These are phyloP conservation scores for Aspergillus costaricaensis DNA, from an alignment of 2,329 filamentous ascomycete genomes.

Conservation along the genomic window DNA sequence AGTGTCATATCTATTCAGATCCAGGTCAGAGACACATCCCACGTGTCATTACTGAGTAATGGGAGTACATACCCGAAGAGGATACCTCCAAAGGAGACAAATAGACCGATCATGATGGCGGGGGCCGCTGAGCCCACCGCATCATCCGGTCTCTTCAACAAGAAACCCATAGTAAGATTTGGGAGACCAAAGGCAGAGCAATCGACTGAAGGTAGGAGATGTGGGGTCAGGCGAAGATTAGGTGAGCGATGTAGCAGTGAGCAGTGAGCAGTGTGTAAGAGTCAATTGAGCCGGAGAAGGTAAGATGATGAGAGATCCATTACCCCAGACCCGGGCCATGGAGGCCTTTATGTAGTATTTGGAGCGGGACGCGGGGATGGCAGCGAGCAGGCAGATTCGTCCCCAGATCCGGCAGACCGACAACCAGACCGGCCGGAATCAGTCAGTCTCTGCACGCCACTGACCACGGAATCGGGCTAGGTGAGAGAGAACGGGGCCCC, in stretches of 20 bases:
- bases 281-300: background rate
- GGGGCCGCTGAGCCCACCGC: conserved; percentile 50
- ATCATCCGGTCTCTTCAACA: conserved; percentile 49
- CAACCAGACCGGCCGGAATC: conserved; percentile 14
- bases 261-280: background rate
- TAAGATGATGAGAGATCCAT: conserved; percentile 4
- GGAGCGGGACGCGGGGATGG: background rate
- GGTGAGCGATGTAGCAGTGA: background rate
- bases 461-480: background rate
- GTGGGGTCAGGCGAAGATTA: background rate
- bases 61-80: conserved; percentile 55
- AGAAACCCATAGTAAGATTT: conserved; percentile 41
- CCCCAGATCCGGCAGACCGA: conserved; percentile 12
- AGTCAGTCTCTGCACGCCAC: conserved; percentile 9
- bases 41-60: conserved; percentile 14
- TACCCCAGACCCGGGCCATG: background rate
- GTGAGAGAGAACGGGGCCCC: background rate
- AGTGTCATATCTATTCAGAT: conserved; percentile 49
- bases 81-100: conserved; percentile 61
- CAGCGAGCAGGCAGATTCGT: conserved; percentile 6
- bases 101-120: conserved; percentile 58
- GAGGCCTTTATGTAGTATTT: conserved; percentile 12
- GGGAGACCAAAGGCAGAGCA: background rate
- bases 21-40: background rate
- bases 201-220: background rate